Evolutionary conservation across 352 stramenopile genomes (phyloP).

Genomic region (Peronospora destructor): DNA sequence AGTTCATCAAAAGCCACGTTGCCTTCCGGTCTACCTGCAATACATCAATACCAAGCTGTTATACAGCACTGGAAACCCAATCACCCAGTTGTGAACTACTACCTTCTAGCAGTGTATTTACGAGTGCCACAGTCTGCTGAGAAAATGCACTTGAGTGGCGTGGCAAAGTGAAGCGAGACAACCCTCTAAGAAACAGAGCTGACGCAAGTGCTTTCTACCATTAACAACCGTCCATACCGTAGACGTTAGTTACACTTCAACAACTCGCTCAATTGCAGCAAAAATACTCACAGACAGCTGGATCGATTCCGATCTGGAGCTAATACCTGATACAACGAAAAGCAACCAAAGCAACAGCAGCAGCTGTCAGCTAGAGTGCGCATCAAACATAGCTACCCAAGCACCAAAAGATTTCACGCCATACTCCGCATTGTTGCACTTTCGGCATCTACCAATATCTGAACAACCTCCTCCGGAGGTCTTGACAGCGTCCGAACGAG

Average conservation of each 20-base stretch:
- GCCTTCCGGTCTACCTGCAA: slow-evolving; percentile 24
- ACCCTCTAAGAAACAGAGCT: slow-evolving; percentile 32
- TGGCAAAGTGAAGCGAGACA: slow-evolving; percentile 26
- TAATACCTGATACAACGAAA: slow-evolving; percentile 13
- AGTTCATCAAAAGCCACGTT: slow-evolving; percentile 38
- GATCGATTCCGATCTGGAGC: slow-evolving; percentile 15
- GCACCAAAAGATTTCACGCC: background rate
- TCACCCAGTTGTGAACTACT: background rate
- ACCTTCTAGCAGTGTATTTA: slow-evolving; percentile 38
- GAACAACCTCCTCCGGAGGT: slow-evolving; percentile 56
- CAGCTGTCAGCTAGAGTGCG: slow-evolving; percentile 3
- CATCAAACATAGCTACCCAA: no score
- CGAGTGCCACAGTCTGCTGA: slow-evolving; percentile 25
- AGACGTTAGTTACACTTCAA: background rate
- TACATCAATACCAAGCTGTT: background rate
- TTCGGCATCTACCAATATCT: slow-evolving; percentile 49
- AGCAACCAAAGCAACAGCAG: slow-evolving; percentile 1
- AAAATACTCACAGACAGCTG: slow-evolving; percentile 18
- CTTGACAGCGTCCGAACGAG: slow-evolving; percentile 59
- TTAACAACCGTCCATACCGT: background rate
- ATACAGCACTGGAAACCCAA: background rate
- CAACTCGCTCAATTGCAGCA: background rate
- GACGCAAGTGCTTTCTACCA: slow-evolving; percentile 43
- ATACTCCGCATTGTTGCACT: slow-evolving; percentile 22
- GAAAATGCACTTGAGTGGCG: slow-evolving; percentile 22